Conservation (phyloP, 257 asterid genomes). For the Dorcoceras hygrometricum region DNA sequence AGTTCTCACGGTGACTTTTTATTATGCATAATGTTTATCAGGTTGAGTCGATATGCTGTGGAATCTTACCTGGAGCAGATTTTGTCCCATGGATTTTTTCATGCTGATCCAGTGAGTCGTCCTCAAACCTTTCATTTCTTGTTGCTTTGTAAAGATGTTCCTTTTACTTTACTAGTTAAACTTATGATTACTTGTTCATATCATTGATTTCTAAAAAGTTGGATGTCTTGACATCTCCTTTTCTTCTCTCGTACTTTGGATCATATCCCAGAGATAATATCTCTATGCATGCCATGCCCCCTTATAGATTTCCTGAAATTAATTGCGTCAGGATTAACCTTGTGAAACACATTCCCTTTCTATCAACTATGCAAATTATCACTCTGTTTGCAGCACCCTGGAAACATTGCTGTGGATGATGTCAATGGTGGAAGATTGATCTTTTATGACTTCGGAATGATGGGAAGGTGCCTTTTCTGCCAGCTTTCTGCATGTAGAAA, state of each 20-base stretch:
- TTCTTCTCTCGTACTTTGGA: background rate
- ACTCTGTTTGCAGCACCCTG: constrained; percentile 64
- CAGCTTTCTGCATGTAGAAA: background rate
- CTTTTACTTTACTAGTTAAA: background rate
- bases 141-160: background rate
- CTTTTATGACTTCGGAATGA: constrained; percentile 94
- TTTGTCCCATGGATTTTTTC: constrained; percentile 87
- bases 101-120: constrained; percentile 76
- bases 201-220: background rate
- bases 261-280: background rate
- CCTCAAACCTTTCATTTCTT: constrained; percentile 16
- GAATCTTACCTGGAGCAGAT: constrained; percentile 95
- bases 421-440: constrained; percentile 85
- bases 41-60: constrained; percentile 88
- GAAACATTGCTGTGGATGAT: constrained; percentile 87
- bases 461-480: constrained; percentile 64
- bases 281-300: background rate
- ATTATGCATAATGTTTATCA: constrained; percentile 31
- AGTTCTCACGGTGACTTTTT: constrained; percentile 8
- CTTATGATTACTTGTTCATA: background rate
- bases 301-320: background rate
- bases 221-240: too few species aligned
- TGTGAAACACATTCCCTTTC: constrained; percentile 8
- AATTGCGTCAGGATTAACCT: constrained; percentile 18
- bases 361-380: constrained; percentile 16